phyloP scores from a whole-genome alignment of 257 asterid genomes.

The Nicotiana obtusifolia region DNA sequence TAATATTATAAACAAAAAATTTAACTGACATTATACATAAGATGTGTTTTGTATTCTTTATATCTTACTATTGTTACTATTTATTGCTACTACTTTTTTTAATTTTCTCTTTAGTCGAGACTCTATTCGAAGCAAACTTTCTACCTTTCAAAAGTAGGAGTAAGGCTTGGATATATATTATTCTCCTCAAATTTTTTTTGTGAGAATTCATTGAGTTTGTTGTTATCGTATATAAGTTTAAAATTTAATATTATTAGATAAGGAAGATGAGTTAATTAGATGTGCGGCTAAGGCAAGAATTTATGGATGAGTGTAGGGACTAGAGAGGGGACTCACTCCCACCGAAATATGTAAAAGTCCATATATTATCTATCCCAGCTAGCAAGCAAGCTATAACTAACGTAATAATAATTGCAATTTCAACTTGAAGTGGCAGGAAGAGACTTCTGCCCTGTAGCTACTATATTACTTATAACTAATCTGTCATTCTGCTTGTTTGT shows the following conservation, averaged over 20 bases:
- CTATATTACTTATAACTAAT: background rate
- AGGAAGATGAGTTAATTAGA: background rate
- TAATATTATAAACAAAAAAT: background rate
- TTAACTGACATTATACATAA: background rate
- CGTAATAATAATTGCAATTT: conserved; percentile 6
- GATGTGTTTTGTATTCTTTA: too few relatives aligned
- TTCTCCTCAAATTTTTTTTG: too few relatives aligned
- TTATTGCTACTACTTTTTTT: too few relatives aligned
- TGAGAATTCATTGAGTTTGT: too few relatives aligned
- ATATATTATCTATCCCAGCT: background rate
- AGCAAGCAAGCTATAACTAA: background rate
- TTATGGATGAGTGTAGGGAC: background rate
- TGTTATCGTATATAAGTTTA: too few relatives aligned
- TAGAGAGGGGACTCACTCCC: background rate
- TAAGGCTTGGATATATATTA: too few relatives aligned
- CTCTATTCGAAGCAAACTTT: too few relatives aligned
- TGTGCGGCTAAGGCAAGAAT: background rate
- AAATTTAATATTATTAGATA: background rate
- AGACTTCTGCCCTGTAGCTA: background rate
- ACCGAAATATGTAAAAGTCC: background rate
- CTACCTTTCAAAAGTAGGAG: too few relatives aligned
- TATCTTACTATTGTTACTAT: too few relatives aligned
- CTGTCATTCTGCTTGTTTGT: background rate
- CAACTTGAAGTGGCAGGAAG: background rate
- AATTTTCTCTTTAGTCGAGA: too few relatives aligned